Evolutionary conservation across 2,329 filamentous ascomycete genomes (phyloP).

Genomic region (Botrytis sinoallii): DNA sequence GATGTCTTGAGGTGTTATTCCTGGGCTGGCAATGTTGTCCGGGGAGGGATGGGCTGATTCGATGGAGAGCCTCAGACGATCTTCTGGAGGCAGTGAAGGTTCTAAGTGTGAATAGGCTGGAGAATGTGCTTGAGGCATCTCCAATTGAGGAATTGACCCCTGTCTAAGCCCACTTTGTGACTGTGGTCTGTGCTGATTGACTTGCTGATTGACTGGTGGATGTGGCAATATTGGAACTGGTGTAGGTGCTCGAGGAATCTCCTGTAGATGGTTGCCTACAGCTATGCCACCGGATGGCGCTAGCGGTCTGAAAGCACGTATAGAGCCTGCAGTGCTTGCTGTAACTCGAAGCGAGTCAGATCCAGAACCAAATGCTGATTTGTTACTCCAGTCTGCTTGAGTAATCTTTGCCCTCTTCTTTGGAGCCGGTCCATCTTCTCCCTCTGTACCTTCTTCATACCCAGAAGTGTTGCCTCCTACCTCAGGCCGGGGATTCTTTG

Average conservation of each 20-base stretch:
- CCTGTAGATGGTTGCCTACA: conserved; percentile 58
- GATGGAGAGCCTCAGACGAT: conserved; percentile 36
- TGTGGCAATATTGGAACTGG: conserved; percentile 57
- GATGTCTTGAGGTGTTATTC: conserved; percentile 74
- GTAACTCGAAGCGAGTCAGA: conserved; percentile 83
- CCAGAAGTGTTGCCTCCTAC: conserved; percentile 64
- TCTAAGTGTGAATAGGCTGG: conserved; percentile 42
- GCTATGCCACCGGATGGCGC: conserved; percentile 48
- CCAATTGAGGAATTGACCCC: conserved; percentile 55
- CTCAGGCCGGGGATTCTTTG: conserved; percentile 36
- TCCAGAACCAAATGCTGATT: conserved; percentile 67
- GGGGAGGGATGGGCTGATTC: conserved; percentile 49
- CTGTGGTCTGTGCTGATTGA: conserved; percentile 23
- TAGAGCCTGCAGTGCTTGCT: conserved; percentile 83
- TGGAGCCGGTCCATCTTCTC: conserved; percentile 39
- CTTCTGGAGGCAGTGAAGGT: conserved; percentile 35
- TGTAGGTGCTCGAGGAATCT: conserved; percentile 73
- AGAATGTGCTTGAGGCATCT: conserved; percentile 35
- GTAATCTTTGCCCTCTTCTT: conserved; percentile 80
- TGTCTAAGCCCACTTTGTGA: conserved; percentile 55
- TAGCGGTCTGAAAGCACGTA: conserved; percentile 79
- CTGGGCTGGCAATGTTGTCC: conserved; percentile 48
- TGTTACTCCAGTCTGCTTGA: conserved; percentile 68
- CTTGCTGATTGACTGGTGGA: conserved; percentile 32
- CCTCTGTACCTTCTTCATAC: conserved; percentile 61